phyloP scores from a whole-genome alignment of 805 yeast species.

The Barnettozyma salicaria region DNA sequence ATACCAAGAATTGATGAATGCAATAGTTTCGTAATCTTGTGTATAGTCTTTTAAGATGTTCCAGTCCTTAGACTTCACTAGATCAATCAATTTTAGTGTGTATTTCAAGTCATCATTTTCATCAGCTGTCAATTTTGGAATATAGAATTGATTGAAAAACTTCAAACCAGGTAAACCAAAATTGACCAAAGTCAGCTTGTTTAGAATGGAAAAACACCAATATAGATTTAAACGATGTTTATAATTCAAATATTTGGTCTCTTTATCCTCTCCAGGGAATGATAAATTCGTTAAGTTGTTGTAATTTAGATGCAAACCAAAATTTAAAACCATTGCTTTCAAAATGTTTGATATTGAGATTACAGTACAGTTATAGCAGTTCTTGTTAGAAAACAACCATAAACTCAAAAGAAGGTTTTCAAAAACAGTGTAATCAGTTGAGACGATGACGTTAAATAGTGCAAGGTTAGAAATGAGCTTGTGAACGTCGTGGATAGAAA shows the following conservation, averaged over 20 bases:
- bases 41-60: conserved; percentile 11
- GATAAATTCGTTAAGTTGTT: conserved; percentile 16
- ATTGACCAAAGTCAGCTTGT: conserved; percentile 16
- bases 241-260: conserved; percentile 10
- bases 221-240: conserved; percentile 34
- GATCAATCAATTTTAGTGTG: conserved; percentile 9
- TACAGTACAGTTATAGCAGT: conserved; percentile 22
- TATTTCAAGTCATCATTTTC: conserved; percentile 15
- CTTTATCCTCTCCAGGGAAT: conserved; percentile 20
- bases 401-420: conserved; percentile 20
- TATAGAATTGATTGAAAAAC: conserved; percentile 23
- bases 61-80: conserved; percentile 8
- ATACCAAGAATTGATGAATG: conserved; percentile 34
- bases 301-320: conserved; percentile 26
- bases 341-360: conserved; percentile 19
- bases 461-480: conserved; percentile 18
- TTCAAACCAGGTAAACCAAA: conserved; percentile 24
- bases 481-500: conserved; percentile 26
- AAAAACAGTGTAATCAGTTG: conserved; percentile 18
- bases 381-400: conserved; percentile 25
- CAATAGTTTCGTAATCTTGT: conserved; percentile 3
- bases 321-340: conserved; percentile 20
- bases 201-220: conserved; percentile 38
- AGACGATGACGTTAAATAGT: conserved; percentile 13
- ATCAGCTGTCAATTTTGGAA: conserved; percentile 28